Conservation (phyloP, 192 early-diverging fungal species). For the Powellomyces hirtus region DNA sequence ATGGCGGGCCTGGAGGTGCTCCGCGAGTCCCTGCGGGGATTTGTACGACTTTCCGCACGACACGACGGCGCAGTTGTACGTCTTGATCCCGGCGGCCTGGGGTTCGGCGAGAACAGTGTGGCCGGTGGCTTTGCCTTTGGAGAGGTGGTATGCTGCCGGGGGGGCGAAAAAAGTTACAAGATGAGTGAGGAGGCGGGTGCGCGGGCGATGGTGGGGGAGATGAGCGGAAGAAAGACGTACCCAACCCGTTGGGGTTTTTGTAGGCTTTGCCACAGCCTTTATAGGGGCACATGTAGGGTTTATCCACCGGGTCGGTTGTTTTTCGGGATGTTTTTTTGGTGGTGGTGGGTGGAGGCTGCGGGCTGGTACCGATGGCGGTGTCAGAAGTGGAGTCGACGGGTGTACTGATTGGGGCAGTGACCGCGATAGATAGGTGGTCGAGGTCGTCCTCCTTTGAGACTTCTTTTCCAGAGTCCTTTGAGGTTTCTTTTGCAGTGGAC, state of each 20-base stretch:
- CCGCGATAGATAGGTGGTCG: neutral
- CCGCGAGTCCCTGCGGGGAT: neutral
- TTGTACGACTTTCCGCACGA: constrained; percentile 12
- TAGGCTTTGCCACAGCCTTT: constrained; percentile 33
- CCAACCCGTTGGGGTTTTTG: constrained; percentile 34
- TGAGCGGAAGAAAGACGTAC: neutral
- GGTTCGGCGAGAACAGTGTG: constrained; percentile 4
- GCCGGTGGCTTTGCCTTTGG: constrained; percentile 20
- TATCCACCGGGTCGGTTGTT: constrained; percentile 5
- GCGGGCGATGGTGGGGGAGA: neutral
- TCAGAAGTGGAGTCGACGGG: neutral
- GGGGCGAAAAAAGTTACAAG: too few relatives aligned
- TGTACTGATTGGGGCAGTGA: neutral
- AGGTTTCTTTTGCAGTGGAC: neutral
- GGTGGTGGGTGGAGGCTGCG: neutral
- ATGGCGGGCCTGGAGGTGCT: constrained; percentile 3
- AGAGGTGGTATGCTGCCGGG: constrained; percentile 24
- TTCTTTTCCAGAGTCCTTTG: neutral
- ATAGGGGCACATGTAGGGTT: constrained; percentile 30
- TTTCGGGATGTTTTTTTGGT: neutral
- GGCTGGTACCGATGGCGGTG: neutral
- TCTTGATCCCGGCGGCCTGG: neutral
- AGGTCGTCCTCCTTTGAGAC: neutral
- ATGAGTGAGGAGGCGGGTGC: neutral
- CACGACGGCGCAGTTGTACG: neutral